Evolutionary conservation across 2,329 filamentous ascomycete genomes (phyloP), one percentile per base, ranked within the genome.

Genomic region (Apiospora aurea): DNA sequence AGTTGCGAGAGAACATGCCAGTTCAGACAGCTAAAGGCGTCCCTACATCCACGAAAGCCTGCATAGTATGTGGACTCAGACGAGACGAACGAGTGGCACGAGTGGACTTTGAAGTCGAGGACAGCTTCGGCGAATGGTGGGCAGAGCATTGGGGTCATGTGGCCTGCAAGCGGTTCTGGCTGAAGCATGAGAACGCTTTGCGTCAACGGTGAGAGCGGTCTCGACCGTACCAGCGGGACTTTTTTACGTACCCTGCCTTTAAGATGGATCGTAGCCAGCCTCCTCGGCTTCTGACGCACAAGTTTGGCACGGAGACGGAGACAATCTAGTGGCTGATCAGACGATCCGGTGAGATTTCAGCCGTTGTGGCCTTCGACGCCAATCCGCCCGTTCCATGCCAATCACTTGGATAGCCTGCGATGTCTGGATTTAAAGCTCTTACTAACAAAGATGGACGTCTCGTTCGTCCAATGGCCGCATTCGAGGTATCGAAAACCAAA

Each of bases 111-210:
- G 87, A 91, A 38, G 90, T 97, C 11, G 91, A 96, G 77, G 96
- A 98, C 81, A 95, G 93, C 80, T 98, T 98, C 85, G 95, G 94
- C 16, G 96, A 98, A 84, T 98, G 95, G 94, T 98, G 96, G 96
- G 86, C 93, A 57, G 95, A 98, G 66, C 92, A 96, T 80, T 95
- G 94, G 92, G 94, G 92, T 0, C 93, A 95, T 82, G 85, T 89
- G 74, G 89, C 90, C 26, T 98, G 96, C 82, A 90, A 90, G 80
- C 92, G 93, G 74, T 97, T 97, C 79, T 98, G 96, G 96, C 84
- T 92, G 72, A 87, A 92, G 76, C 92, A 97, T 80, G 93, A 93
- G 80, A 86, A 86, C 70, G 86, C 87, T 72, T 84, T 97, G 75
- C 89, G 90, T 74, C 92, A 93, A 77, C 88, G 92, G 77, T 96